Percentiles rank a stretch among this genome's conserved stretches.
Conservation (phyloP, 306 rosid species). For the Cyclanthera cordifolia region DNA sequence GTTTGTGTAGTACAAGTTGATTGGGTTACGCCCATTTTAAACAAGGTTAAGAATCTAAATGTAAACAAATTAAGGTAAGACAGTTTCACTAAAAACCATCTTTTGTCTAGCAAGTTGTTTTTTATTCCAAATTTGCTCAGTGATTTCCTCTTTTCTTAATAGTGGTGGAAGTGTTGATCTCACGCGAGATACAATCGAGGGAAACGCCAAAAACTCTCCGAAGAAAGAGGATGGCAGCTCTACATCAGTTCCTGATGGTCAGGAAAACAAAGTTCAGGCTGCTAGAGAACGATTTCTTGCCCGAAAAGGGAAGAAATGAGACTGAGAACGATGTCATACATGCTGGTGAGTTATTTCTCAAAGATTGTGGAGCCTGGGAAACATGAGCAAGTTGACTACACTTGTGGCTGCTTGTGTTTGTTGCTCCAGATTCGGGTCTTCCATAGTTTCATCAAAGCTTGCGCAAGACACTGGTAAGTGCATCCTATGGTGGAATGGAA, state of each 20-base stretch:
- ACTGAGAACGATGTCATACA: conserved; percentile 11
- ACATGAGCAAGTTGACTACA: neutral
- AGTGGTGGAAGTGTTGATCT: conserved; percentile 48
- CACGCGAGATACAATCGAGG: conserved; percentile 33
- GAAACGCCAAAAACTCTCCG: conserved; percentile 28
- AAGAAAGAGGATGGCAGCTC: conserved; percentile 35
- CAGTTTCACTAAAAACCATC: neutral
- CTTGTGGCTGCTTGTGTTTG: neutral
- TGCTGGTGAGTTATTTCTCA: conserved; percentile 8
- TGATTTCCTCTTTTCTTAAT: conserved; percentile 20
- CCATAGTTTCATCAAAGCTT: neutral
- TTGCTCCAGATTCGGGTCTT: neutral
- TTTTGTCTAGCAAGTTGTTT: neutral
- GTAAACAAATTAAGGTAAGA: conserved; percentile 60
- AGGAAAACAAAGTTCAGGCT: conserved; percentile 56
- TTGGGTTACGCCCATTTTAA: conserved; percentile 58
- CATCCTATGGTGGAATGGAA: neutral
- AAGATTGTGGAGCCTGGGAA: neutral
- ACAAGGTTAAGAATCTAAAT: conserved; percentile 66
- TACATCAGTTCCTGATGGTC: conserved; percentile 30
- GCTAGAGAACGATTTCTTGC: conserved; percentile 84
- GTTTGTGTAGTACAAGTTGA: conserved; percentile 60
- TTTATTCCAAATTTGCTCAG: neutral
- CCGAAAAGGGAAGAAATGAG: conserved; percentile 52
- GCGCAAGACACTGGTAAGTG: conserved; percentile 4